Evolutionary conservation across 2,329 filamentous ascomycete species (phyloP).

Genomic region (Aspergillus sergii): DNA sequence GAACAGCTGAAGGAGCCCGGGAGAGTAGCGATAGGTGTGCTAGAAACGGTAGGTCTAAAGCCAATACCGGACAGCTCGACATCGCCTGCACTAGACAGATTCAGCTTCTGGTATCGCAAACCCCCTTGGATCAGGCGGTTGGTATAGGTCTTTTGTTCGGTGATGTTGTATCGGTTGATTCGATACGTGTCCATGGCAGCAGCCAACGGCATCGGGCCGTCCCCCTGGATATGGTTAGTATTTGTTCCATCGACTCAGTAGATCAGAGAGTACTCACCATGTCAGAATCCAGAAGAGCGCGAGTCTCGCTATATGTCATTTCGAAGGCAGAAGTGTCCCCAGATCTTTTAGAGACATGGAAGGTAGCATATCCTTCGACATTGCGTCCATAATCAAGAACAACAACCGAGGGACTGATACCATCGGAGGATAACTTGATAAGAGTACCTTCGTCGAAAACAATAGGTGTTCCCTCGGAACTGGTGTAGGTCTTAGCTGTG

Average conservation of each 20-base stretch:
- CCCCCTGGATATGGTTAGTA: constrained; percentile 5
- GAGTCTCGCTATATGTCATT: constrained; percentile 19
- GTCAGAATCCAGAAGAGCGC: constrained; percentile 8
- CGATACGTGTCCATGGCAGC: constrained; percentile 44
- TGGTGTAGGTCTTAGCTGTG: too few species aligned
- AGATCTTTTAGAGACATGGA: constrained; percentile 3
- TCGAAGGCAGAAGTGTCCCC: constrained; percentile 18
- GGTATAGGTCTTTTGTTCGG: constrained; percentile 19
- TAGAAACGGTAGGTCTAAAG: constrained; percentile 27
- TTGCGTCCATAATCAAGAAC: constrained; percentile 18
- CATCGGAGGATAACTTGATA: too few species aligned
- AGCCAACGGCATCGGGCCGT: constrained; percentile 36
- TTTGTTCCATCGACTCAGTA: too few species aligned
- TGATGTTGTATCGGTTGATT: constrained; percentile 40
- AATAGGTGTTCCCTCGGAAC: too few species aligned
- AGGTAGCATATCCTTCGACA: constrained; percentile 17
- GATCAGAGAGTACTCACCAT: constrained; percentile 11
- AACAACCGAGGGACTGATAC: too few species aligned
- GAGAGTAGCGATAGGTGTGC: constrained; percentile 2
- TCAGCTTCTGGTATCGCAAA: constrained; percentile 43
- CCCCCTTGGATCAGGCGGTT: constrained; percentile 43
- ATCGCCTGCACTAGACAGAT: constrained; percentile 33
- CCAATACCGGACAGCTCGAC: constrained; percentile 32
- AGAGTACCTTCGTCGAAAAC: too few species aligned
- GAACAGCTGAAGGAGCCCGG: constrained; percentile 20